Evolutionary conservation across 139 green algal genomes (phyloP).

Genomic region (Coelastrella sp.): DNA sequence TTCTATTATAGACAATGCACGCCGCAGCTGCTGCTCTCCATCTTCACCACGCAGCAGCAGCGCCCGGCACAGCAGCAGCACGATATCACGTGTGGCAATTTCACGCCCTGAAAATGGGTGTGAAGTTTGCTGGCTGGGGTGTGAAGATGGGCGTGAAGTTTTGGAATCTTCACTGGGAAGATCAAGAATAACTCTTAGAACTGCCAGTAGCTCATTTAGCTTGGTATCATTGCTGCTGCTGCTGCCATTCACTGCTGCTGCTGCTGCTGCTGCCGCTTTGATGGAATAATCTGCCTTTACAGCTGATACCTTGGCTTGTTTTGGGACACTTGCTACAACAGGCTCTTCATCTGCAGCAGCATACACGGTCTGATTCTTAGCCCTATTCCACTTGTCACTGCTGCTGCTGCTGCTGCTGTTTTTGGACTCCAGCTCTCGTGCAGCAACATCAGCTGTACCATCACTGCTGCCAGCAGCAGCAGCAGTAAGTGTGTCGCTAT

Average conservation of each 20-base stretch:
- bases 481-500: not conserved
- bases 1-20: not conserved
- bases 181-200: no score
- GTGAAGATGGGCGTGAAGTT: not conserved
- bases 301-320: no score
- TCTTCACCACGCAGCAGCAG: slow-evolving; percentile 30
- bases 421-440: no score
- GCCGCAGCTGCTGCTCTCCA: not conserved
- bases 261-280: not conserved
- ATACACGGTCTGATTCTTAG: not conserved
- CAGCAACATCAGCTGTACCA: not conserved
- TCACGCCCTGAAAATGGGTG: not conserved
- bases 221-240: not conserved
- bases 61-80: slow-evolving; percentile 35
- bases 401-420: slow-evolving; percentile 10
- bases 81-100: not conserved
- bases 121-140: not conserved
- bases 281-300: no score
- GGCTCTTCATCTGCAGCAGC: not conserved
- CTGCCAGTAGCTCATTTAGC: not conserved
- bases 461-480: not conserved
- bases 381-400: not conserved
- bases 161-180: not conserved
- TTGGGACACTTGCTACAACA: no score
- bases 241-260: not conserved